A percentile compares a stretch with the other conserved stretches of the same genome.
Evolutionary conservation across 2,329 filamentous ascomycete genomes (phyloP).

Genomic region (Juglanconis sp.): DNA sequence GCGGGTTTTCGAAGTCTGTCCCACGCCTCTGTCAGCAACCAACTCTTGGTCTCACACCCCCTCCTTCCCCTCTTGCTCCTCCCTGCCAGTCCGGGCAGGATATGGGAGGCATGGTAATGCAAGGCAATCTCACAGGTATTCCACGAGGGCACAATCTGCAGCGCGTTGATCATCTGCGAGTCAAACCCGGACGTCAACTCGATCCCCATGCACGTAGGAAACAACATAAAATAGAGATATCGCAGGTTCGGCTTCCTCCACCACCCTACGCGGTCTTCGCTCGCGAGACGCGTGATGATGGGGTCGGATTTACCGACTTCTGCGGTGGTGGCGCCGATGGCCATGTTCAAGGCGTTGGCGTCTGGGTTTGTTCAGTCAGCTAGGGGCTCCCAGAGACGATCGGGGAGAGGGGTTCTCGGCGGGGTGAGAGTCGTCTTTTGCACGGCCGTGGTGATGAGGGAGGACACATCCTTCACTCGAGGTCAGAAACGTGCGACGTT

Average conservation of each 20-base stretch:
- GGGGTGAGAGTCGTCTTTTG: neutral
- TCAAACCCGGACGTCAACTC: constrained; percentile 49
- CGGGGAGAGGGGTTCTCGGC: neutral
- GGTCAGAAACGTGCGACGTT: no score
- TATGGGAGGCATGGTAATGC: no score
- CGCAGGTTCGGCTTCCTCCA: constrained; percentile 59
- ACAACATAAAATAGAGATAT: constrained; percentile 53
- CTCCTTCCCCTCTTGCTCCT: no score
- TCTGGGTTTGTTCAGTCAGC: neutral
- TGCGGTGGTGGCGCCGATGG: constrained; percentile 10
- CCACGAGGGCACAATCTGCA: constrained; percentile 38
- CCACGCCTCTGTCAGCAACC: neutral
- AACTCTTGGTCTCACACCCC: no score
- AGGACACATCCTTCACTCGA: no score
- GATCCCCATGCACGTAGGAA: constrained; percentile 60
- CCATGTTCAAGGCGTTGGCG: neutral
- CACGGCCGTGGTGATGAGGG: neutral
- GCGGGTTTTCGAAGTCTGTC: constrained; percentile 42
- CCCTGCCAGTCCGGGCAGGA: no score
- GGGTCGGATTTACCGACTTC: constrained; percentile 15
- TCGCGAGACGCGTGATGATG: constrained; percentile 32
- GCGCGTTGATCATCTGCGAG: constrained; percentile 43
- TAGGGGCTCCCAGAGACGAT: no score
- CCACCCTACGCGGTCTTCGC: constrained; percentile 45
- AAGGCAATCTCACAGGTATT: constrained; percentile 29